phyloP scores from a whole-genome alignment of 257 asterid species.

The Fraxinus cuspidata region DNA sequence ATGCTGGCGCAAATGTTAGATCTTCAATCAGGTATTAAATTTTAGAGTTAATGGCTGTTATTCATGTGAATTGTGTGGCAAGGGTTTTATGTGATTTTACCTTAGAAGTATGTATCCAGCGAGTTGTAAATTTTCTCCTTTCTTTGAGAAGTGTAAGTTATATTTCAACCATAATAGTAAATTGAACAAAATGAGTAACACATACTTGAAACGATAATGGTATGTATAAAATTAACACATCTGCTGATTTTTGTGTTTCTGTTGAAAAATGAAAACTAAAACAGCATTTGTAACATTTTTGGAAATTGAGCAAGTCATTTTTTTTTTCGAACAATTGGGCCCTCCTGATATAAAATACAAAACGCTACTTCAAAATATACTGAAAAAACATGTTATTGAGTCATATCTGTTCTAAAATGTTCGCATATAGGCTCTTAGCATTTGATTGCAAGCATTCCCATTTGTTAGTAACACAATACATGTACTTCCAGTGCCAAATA shows the following conservation, averaged over 20 bases:
- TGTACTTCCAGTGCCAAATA: neutral
- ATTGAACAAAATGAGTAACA: neutral
- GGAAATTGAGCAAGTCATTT: no score
- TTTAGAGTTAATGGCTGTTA: neutral
- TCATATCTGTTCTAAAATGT: no score
- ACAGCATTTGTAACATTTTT: no score
- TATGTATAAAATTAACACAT: neutral
- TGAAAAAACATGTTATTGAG: no score
- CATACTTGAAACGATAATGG: neutral
- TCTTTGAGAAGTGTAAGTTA: neutral
- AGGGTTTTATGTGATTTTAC: neutral
- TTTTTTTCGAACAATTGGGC: no score
- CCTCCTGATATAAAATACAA: no score
- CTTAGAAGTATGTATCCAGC: neutral
- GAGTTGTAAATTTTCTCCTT: neutral
- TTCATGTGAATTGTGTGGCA: neutral
- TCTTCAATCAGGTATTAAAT: constrained; percentile 81
- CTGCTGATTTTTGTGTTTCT: no score
- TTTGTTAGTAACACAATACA: no score
- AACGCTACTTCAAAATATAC: no score
- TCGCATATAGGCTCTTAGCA: no score
- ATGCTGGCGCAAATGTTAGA: constrained; percentile 94
- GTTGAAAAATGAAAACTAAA: no score
- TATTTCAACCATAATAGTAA: constrained; percentile 5
- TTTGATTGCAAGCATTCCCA: no score